phyloP scores from a whole-genome alignment of 768 basidiomycete species.

The Boletellus ananas region DNA sequence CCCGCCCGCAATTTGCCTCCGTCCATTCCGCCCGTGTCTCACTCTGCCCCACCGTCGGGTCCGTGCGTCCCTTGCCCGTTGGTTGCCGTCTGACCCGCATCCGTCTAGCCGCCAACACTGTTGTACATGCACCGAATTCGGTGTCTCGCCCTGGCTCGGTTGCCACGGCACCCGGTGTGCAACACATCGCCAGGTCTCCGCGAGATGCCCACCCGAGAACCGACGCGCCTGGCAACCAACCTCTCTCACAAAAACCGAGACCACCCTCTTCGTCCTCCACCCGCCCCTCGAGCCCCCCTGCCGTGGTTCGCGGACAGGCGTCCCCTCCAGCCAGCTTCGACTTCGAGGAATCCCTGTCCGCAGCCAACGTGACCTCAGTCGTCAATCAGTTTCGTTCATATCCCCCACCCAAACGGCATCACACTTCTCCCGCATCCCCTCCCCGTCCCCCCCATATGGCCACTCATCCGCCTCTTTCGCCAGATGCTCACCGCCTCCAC shows the following conservation, averaged over 20 bases:
- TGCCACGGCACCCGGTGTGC: slow-evolving; percentile 16
- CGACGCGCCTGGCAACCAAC: neutral
- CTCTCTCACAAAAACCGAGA: neutral
- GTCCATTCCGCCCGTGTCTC: too few relatives aligned
- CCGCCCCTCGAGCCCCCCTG: slow-evolving; percentile 4
- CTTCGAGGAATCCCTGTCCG: slow-evolving; percentile 29
- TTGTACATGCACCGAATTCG: slow-evolving; percentile 3
- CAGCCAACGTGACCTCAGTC: slow-evolving; percentile 28
- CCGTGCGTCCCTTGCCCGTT: slow-evolving; percentile 6
- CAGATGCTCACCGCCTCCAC: slow-evolving; percentile 7
- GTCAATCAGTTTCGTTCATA: slow-evolving; percentile 33
- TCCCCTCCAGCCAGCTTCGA: slow-evolving; percentile 18
- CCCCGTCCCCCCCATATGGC: slow-evolving; percentile 9
- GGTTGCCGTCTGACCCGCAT: slow-evolving; percentile 1
- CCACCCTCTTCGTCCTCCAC: neutral
- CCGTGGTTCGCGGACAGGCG: slow-evolving; percentile 25
- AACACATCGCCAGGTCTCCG: slow-evolving; percentile 3
- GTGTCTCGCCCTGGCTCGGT: slow-evolving; percentile 10
- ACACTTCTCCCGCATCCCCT: slow-evolving; percentile 19
- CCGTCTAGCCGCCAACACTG: slow-evolving; percentile 6
- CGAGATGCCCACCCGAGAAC: too few relatives aligned
- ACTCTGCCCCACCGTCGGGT: slow-evolving; percentile 6
- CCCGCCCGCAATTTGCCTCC: too few relatives aligned
- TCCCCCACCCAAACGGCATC: slow-evolving; percentile 23
- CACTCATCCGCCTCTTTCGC: slow-evolving; percentile 5